Evolutionary conservation across 441 rosid species (phyloP).

Genomic region (Iberis amara): DNA sequence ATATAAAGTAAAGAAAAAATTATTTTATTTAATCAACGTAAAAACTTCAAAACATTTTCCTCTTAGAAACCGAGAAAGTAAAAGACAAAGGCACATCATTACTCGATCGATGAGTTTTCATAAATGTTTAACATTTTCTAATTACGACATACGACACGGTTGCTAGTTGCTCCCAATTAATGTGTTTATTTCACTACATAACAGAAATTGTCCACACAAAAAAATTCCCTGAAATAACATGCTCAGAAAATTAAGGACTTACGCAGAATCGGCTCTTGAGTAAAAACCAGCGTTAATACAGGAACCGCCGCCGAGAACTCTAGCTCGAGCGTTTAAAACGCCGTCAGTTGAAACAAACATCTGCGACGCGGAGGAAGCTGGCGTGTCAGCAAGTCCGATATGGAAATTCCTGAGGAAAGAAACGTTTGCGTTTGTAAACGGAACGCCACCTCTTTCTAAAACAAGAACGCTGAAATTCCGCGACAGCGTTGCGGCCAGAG

Average conservation of each 20-base stretch:
- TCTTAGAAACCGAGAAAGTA: too few relatives aligned
- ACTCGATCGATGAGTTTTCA: conserved; percentile 24
- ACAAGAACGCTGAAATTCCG: conserved; percentile 62
- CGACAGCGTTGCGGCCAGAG: conserved; percentile 80
- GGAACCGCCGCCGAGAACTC: conserved; percentile 86
- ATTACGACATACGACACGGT: conserved; percentile 9
- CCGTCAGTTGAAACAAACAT: conserved; percentile 77
- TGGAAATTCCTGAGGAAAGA: conserved; percentile 72
- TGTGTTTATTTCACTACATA: too few relatives aligned
- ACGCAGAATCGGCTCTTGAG: conserved; percentile 69
- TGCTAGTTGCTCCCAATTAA: too few relatives aligned
- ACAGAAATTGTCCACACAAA: too few relatives aligned
- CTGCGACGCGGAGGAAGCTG: conserved; percentile 72
- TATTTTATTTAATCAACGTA: too few relatives aligned
- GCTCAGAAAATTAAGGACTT: conserved; percentile 11
- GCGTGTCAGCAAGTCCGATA: conserved; percentile 60
- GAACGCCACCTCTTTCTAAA: conserved; percentile 88
- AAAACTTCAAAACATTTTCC: too few relatives aligned
- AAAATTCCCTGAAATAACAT: too few relatives aligned
- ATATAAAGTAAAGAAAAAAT: too few relatives aligned
- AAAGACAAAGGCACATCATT: too few relatives aligned
- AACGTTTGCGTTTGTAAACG: conserved; percentile 71
- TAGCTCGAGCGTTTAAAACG: conserved; percentile 70
- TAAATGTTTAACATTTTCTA: conserved; percentile 8
- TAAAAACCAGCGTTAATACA: conserved; percentile 92